These are phyloP conservation scores for Colletotrichum paranaense DNA, from an alignment of 2,329 filamentous ascomycete genomes.

Conservation along the genomic window DNA sequence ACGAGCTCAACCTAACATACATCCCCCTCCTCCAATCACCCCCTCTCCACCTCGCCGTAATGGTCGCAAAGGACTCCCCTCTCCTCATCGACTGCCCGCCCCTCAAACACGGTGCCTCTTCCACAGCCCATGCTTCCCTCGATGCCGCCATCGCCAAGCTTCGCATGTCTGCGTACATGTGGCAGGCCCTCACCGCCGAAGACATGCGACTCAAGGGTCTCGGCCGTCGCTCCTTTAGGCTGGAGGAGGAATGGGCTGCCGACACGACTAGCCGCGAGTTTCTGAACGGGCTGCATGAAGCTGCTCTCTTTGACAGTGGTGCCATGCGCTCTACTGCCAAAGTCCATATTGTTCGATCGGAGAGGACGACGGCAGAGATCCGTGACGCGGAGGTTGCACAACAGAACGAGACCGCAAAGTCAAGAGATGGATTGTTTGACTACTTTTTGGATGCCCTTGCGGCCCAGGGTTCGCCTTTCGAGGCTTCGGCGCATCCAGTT, in stretches of 20 bases:
- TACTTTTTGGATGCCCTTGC: slow-evolving; percentile 59
- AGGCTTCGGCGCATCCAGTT: slow-evolving; percentile 61
- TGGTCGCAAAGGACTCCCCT: slow-evolving; percentile 76
- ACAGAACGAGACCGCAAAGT: slow-evolving; percentile 66
- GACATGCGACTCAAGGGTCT: slow-evolving; percentile 78
- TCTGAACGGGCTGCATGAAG: slow-evolving; percentile 16
- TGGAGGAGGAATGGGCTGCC: slow-evolving; percentile 79
- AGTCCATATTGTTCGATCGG: slow-evolving; percentile 74
- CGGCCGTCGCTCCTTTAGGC: slow-evolving; percentile 76
- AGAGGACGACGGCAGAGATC: slow-evolving; percentile 75
- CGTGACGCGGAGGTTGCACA: slow-evolving; percentile 73
- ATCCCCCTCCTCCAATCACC: slow-evolving; percentile 65
- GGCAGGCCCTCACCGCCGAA: slow-evolving; percentile 81
- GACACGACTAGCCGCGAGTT: slow-evolving; percentile 67
- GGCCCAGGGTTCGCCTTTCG: slow-evolving; percentile 46
- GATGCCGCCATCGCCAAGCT: slow-evolving; percentile 77
- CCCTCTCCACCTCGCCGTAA: slow-evolving; percentile 77
- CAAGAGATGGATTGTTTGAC: slow-evolving; percentile 64
- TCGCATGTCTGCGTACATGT: slow-evolving; percentile 79
- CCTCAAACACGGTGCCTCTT: slow-evolving; percentile 66
- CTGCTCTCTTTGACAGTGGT: slow-evolving; percentile 1
- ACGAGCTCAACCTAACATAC: slow-evolving; percentile 58
- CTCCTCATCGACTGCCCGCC: slow-evolving; percentile 76
- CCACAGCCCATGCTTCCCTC: slow-evolving; percentile 60
- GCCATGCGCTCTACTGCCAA: slow-evolving; percentile 59